Evolutionary conservation across 257 asterid species (phyloP), one percentile per base, ranked within the genome.

Genomic region (Solanum tarijense): DNA sequence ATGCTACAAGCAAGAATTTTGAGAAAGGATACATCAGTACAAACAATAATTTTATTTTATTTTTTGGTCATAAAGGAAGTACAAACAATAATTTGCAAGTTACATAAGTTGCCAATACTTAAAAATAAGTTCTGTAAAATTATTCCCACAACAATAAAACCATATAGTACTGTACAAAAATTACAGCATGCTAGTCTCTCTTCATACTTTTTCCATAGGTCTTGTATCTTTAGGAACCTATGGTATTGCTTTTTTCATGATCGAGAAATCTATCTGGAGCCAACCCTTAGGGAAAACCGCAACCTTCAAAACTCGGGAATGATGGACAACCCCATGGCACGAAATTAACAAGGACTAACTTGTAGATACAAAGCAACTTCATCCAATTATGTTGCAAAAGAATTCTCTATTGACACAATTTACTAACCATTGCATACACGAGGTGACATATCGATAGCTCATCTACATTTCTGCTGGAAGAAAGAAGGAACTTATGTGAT

Each of bases 111-210:
- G 7, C 23, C 46, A 74, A 41, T 76, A 23, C 83, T 38, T 75
- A 6, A 23, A 16, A 75, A 38, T 76, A 75, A 4, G 27, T n/a
- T 3, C 0, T 39, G 35, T 2, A 76, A 38, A 38, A n/a, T n/a
- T 76, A n/a, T 3, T 43, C 35, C 23, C 60, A 76, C 35, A 76
- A 76, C 39, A 38, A 76, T 86, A 90, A 89, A 89, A 89, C 88
- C 93, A 93, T 88, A 86, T 84, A 90, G 88, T 90, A 90, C 94
- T 93, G 94, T 94, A 93, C 98, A 94, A 89, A 91, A 95, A 90
- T 89, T 89, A 92, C 93, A 89, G 78, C 89, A 90, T 86, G 78
- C 86, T 88, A 85, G 87, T 87, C 39, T 87, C 91, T 87, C 85
- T 88, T 88, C 75, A 72, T 46, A 90, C 76, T 89, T 88, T 84